Base-by-base conservation (phyloP, 805 yeast genomes). In the Zygoascus tannicola region DNA sequence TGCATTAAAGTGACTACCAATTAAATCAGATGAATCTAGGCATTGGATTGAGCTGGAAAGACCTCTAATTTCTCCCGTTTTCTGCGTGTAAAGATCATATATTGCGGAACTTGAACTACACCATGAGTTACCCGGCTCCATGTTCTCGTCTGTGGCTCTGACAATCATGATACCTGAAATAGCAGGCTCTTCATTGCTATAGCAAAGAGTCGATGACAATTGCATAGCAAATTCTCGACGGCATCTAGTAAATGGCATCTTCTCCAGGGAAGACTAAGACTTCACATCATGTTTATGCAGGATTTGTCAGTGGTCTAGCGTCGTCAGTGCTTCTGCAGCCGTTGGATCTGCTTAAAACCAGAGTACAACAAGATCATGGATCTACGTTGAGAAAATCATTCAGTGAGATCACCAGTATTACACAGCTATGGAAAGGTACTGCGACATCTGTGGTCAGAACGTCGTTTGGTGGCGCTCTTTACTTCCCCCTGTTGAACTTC, bases 351-450 rank as follows among this genome's bases (percentile, higher is more conserved):
- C 64, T 90, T 38, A 90, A 90, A 61, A 90, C 97, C 0, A 64
- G 97, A 50, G 69, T 86, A 5, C 97, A 86, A 65, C 90, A 82
- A 56, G 34, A 53, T 4, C 47, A 51, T n/a, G 50, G 48, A 16
- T 40, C 50, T 21, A 47, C 59, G 7, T 14, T 60, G n/a, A 32
- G 50, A 21, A 35, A 50, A 8, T 49, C 56, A 8, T 18, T 62
- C 18, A 49, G 45, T 49, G 57, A 43, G 23, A 34, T 54, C n/a
- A 33, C 32, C 12, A 41, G 52, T 1, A 46, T 57, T 3, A 15
- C 58, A 39, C 77, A 80, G 41, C 67, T 88, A 33, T 92, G 98
- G 98, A 72, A 95, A 44, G 98, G 98, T 0, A 90, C 95, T 0
- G 55, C 87, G 32, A 96, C 98, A 0, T 85, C 95, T 18, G 87